These are phyloP conservation scores for Cadophora malorum DNA, from an alignment of 2,329 filamentous ascomycete species.

Conservation along the genomic window DNA sequence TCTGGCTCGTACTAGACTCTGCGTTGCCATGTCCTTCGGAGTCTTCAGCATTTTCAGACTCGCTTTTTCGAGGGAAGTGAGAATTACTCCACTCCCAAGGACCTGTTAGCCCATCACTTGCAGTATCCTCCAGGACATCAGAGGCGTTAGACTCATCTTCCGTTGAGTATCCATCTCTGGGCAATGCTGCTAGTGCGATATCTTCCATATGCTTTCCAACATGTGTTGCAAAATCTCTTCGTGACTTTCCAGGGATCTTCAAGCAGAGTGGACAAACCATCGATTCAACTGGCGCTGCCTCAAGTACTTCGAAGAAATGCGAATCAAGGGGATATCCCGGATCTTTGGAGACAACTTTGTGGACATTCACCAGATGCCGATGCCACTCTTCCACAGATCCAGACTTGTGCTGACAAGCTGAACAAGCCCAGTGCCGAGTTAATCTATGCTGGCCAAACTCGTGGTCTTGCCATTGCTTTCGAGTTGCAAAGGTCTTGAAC, in stretches of 20 bases:
- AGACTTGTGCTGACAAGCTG: conserved; percentile 4
- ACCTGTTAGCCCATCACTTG: no score
- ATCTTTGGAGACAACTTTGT: not conserved
- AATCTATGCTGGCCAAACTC: conserved; percentile 4
- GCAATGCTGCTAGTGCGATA: not conserved
- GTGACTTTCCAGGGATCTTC: not conserved
- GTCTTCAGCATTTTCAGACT: no score
- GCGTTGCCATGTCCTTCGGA: no score
- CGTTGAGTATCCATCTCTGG: not conserved
- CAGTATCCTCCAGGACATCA: no score
- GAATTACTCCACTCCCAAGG: no score
- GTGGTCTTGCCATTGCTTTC: conserved; percentile 7
- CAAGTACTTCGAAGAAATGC: not conserved
- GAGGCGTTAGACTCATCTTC: not conserved
- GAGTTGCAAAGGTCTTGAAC: conserved; percentile 1
- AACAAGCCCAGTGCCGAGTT: not conserved
- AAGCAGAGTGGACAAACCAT: not conserved
- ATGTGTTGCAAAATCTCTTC: not conserved
- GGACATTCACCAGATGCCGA: not conserved
- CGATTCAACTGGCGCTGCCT: not conserved
- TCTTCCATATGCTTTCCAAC: conserved; percentile 6
- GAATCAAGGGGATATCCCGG: not conserved
- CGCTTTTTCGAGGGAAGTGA: no score
- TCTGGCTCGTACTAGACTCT: no score
- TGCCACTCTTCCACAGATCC: not conserved